Evolutionary conservation across 441 rosid species (phyloP), one percentile per base, ranked within the genome.

Genomic region (Kokia cookei): DNA sequence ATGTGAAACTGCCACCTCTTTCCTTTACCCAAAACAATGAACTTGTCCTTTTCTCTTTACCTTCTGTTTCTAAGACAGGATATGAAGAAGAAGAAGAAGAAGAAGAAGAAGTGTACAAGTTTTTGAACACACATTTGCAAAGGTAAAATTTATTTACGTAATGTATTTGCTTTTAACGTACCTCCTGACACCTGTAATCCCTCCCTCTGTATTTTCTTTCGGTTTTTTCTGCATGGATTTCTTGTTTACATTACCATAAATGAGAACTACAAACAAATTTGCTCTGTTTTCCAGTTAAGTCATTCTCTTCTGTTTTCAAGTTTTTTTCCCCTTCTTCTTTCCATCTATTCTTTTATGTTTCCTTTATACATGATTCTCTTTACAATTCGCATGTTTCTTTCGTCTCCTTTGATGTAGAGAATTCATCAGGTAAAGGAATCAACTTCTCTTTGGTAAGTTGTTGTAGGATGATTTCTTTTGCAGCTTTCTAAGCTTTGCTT

Each of bases 1-100:
- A 13, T 4, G 55, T 69, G 63, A 73, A 77, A 82, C 82, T 80
- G 82, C 67, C 53, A 72, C 13, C 22, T 40, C 40, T 17, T 40
- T 64, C 51, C 11, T 8, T 37, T 48, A 15, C 47, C 47, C 22
- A 17, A 11, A 57, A 9, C 61, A 57, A 57, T 55, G 22, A 57
- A 57, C 4, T 27, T 35, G 53, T 43, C 40, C 5, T 40, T 58
- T 43, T 13, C 51, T 70, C 29, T 11, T 22, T 40, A 4, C 24
- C 35, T 58, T 51, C 3, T 40, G n/a, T 35, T 50, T 63, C 17
- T 1, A 13, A 50, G 24, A 19, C 48, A 60, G 47, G 43, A 27
- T 60, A 54, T 73, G 11, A 24, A 24, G 10, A 55, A 8, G 62
- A 48, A 47, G 12, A 47, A 47, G 13, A 60, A 60, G 77, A 7